Evolutionary conservation across 2,329 filamentous ascomycete species (phyloP), one percentile per base, ranked within the genome.

Genomic region (Fulvia fulva): DNA sequence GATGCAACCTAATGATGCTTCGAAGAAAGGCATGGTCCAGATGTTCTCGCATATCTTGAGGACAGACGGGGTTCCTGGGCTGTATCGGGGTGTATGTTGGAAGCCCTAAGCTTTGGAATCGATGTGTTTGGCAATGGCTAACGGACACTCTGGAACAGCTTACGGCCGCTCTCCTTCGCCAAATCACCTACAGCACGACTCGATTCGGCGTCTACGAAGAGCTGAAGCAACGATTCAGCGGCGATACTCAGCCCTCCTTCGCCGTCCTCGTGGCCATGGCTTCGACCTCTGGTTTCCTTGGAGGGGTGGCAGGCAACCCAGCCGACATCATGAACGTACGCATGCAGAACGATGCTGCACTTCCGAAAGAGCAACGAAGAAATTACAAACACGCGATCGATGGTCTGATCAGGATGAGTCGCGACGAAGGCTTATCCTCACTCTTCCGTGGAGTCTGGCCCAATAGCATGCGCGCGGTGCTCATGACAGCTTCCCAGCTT

Each of bases 141-240:
- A 53, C 32, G 50, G n/a, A 2, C 16, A 32, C 26, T 7, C 50
- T 16, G 26, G 21, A 23, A 5, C 68, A 86, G 77, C 86, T 97
- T 59, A 95, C 92, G 1, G 94, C 94, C 65, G 94, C 92, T 57
- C 84, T 97, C 51, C 83, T 97, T 58, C 92, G 94, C 64, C 94
- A 97, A 78, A 83, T 77, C 55, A 97, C 94, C 59, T 99, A 99
- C 80, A 94, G 89, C 59, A 99, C 94, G 52, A 94, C 91, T 37
- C 90, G 94, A 51, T 99, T 99, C 78, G 94, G 91, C 64, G 86
- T 97, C 64, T 99, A 99, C 80, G 94, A 97, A 77, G 87, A 96
- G 67, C 81, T 97, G 59, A 99, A 99, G 77, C 78, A 83, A 23
- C 83, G 82, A 53, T 81, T 87, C 70, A 83, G 84, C 37, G 64